Evolutionary conservation across 164 flowering plant species (phyloP), one percentile per base, ranked within the genome.

Genomic region (Cinnamomum chago): DNA sequence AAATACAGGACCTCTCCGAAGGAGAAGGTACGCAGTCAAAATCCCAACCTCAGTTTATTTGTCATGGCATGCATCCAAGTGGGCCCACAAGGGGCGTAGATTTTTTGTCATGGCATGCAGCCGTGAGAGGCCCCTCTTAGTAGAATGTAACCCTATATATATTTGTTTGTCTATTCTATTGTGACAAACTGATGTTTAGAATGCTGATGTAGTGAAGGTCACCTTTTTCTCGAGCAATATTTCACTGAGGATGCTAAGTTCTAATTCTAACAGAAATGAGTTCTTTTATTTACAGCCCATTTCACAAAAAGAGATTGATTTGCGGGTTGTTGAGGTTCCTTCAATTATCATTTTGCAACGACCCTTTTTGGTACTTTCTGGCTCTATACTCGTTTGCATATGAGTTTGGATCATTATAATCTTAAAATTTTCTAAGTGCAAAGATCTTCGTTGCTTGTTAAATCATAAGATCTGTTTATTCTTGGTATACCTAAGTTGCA

Each of bases 321-420:
- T 95, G 89, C 87, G 79, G 64, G 79, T 89, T 71, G 82, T 81
- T 72, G 89, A 93, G 79, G 82, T 91, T 77, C 98, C 98, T 69
- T 79, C 89, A 35, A 77, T 82, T 50, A 88, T 88, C 71, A 72
- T 83, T 68, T 76, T 89, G 79, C 87, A 88, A 72, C 84, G 76
- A 73, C 92, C 99, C 10, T 93, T 95, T 79, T 15, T 78, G 95
- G 99, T 93, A 88, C 55, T 76, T 23, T 75, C 13, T 12, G 65
- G 51, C 70, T 58, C 62, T 64, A 20, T 9, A 20, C 18, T 20
- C 58, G 58, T 52, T 35, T 62, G 35, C 40, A 28, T 14, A 55
- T 30, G 20, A 28, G 70, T 22, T 12, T 18, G 55, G 71, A 33
- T 67, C 17, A 23, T 68, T 67, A 72, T 60, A 27, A 68, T 58